Evolutionary conservation across 371 early-diverging fungal species (phyloP).

Genomic region (Mortierella sp.): DNA sequence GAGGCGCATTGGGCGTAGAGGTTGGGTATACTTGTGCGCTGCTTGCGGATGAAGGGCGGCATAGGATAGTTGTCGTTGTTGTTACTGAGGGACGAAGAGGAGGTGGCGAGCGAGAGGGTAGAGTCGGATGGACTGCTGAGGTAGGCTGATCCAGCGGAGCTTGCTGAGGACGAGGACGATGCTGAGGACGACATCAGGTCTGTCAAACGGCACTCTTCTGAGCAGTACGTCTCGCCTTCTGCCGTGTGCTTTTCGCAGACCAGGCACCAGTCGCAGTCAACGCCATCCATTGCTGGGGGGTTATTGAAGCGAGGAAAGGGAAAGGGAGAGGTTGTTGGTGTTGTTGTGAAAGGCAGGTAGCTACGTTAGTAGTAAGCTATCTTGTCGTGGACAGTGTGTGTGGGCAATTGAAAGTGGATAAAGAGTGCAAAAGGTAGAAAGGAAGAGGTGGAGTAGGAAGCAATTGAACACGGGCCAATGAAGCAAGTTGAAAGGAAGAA

Average conservation of each 20-base stretch:
- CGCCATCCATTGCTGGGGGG: slow-evolving; percentile 44
- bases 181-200: slow-evolving; percentile 58
- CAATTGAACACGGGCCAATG: slow-evolving; percentile 1
- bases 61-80: slow-evolving; percentile 33
- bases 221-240: slow-evolving; percentile 52
- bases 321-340: neutral
- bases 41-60: slow-evolving; percentile 57
- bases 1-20: slow-evolving; percentile 54
- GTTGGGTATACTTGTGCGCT: slow-evolving; percentile 57
- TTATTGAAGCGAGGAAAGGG: neutral
- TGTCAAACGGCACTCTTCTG: slow-evolving; percentile 53
- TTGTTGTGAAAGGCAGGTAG: neutral
- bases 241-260: slow-evolving; percentile 52
- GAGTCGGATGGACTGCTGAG: slow-evolving; percentile 23
- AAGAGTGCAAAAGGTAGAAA: neutral
- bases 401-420: neutral
- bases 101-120: slow-evolving; percentile 10
- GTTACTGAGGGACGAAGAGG: slow-evolving; percentile 12
- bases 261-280: slow-evolving; percentile 59
- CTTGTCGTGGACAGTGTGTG: neutral
- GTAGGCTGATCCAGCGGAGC: slow-evolving; percentile 39
- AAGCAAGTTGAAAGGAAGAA: neutral
- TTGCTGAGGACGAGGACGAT: slow-evolving; percentile 39
- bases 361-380: neutral
- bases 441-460: neutral